These are phyloP conservation scores for Fagus sylvatica DNA, from an alignment of 306 rosid species.

Conservation along the genomic window DNA sequence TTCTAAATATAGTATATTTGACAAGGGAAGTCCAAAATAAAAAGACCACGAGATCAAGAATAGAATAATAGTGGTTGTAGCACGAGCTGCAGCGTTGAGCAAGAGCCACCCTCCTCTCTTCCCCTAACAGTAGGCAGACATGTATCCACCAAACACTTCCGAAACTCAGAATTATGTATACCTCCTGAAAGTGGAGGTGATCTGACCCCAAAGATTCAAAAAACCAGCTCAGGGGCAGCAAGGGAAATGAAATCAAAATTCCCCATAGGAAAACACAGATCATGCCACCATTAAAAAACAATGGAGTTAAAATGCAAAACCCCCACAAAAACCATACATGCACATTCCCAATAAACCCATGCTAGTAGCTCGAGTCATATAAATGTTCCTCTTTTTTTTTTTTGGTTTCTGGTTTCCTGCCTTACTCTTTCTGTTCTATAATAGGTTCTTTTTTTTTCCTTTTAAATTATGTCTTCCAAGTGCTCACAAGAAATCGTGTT, in stretches of 20 bases:
- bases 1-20: background rate
- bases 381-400: slow-evolving; percentile 24
- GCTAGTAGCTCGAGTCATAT: slow-evolving; percentile 40
- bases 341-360: slow-evolving; percentile 37
- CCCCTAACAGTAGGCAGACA: slow-evolving; percentile 1
- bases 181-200: slow-evolving; percentile 24
- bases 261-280: slow-evolving; percentile 33
- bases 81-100: slow-evolving; percentile 30
- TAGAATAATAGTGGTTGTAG: background rate
- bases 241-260: slow-evolving; percentile 48
- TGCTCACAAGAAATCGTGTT: slow-evolving; percentile 41
- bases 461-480: slow-evolving; percentile 29
- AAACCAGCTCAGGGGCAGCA: slow-evolving; percentile 54
- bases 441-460: slow-evolving; percentile 30
- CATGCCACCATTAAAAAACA: slow-evolving; percentile 35
- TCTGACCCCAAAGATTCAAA: slow-evolving; percentile 58
- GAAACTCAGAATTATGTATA: slow-evolving; percentile 6
- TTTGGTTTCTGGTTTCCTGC: slow-evolving; percentile 18
- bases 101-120: slow-evolving; percentile 1
- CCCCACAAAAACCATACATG: slow-evolving; percentile 34
- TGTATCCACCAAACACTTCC: background rate
- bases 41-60: background rate
- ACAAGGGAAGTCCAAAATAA: background rate
- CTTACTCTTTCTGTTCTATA: slow-evolving; percentile 25
- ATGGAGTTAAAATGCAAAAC: slow-evolving; percentile 19